A percentile compares a stretch with the other conserved stretches of the same genome.
Evolutionary conservation across 106 monocot species (phyloP).

Genomic region (Xerophyta viscosa): DNA sequence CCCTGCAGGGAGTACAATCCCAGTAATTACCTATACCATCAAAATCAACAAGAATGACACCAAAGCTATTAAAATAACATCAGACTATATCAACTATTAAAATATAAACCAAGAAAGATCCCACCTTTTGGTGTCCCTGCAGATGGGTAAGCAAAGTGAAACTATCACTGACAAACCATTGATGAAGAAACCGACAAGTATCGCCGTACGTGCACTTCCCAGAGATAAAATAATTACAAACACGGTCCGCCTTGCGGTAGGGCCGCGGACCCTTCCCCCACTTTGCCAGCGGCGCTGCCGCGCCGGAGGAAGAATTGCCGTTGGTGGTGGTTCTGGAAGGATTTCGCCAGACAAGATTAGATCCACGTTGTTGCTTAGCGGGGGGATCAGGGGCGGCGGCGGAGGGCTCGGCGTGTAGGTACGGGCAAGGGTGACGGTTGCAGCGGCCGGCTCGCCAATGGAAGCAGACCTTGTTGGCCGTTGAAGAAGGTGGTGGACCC

Average conservation of each 20-base stretch:
- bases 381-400: background rate
- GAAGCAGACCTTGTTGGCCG: constrained; percentile 11
- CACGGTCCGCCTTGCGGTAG: constrained; percentile 10
- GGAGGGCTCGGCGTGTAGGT: constrained; percentile 8
- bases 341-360: background rate
- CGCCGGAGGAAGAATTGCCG: background rate
- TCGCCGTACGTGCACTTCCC: constrained; percentile 61
- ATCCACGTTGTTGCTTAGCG: background rate
- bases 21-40: constrained; percentile 59
- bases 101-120: background rate
- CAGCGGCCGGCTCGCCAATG: constrained; percentile 12
- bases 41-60: background rate
- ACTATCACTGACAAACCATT: constrained; percentile 52
- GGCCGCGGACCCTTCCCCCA: constrained; percentile 47
- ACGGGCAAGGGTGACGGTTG: constrained; percentile 8
- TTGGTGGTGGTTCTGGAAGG: background rate
- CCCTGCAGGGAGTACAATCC: constrained; percentile 81
- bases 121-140: constrained; percentile 78
- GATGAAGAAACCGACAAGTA: constrained; percentile 50
- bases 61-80: no score
- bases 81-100: background rate
- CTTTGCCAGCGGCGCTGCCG: constrained; percentile 3
- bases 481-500: background rate
- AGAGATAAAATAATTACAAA: constrained; percentile 32
- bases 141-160: constrained; percentile 53